A percentile compares a stretch with the other conserved stretches of the same genome.
phyloP scores from a whole-genome alignment of 2,329 filamentous ascomycete species.

The Xylariaceae sp. region DNA sequence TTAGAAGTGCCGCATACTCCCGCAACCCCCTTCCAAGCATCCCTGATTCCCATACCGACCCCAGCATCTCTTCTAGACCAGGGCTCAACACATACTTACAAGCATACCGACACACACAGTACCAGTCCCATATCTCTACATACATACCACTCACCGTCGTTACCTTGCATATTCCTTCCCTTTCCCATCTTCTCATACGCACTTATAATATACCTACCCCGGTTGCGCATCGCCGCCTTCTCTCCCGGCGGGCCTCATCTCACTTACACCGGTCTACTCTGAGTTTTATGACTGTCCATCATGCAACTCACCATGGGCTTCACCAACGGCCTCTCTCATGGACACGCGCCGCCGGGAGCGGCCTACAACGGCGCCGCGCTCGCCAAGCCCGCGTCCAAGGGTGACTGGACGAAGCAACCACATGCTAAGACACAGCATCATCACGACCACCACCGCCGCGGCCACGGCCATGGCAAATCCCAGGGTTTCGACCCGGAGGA shows the following conservation, averaged over 20 bases:
- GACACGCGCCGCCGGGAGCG: conserved; percentile 2
- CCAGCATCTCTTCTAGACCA: too few relatives aligned
- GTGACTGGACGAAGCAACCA: conserved; percentile 1
- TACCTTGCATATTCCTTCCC: too few relatives aligned
- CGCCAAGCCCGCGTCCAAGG: conserved; percentile 6
- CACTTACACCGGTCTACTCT: not conserved
- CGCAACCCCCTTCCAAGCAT: too few relatives aligned
- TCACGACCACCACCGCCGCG: too few relatives aligned
- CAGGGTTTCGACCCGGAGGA: conserved; percentile 51
- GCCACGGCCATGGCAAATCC: conserved; percentile 20
- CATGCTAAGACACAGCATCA: not conserved
- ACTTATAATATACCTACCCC: not conserved
- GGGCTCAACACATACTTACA: too few relatives aligned
- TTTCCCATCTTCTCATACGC: too few relatives aligned
- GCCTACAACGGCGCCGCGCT: conserved; percentile 1
- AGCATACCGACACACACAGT: too few relatives aligned
- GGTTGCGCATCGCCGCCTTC: too few relatives aligned
- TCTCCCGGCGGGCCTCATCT: not conserved
- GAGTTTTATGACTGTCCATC: not conserved
- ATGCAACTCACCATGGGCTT: conserved; percentile 13
- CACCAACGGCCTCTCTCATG: conserved; percentile 6
- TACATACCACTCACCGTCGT: too few relatives aligned
- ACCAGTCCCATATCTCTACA: too few relatives aligned
- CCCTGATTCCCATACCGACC: too few relatives aligned
- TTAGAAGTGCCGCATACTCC: conserved; percentile 1